Base-by-base conservation (phyloP, 179 eudicot genomes). In the Pouteria campechiana region DNA sequence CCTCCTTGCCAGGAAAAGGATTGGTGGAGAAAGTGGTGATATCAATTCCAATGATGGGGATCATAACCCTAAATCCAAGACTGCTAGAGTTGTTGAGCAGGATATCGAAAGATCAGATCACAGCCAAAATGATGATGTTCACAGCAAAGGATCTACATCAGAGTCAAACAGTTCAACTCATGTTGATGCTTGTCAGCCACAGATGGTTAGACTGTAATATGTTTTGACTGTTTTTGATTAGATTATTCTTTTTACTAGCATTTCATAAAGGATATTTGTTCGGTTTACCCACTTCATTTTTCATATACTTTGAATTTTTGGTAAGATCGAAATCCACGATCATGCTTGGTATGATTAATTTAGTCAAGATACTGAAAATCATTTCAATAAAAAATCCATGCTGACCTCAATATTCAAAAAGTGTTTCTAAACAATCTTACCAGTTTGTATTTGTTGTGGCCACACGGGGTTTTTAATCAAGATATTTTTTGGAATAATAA, bases 151-250 rank as follows among this genome's bases (percentile, higher is more conserved):
- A 3, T 6, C 7, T 2, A 9, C 19, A 27, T 4, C 45, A 31
- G 70, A 58, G 52, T 33, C 69, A 18, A 74, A 60, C 47, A 50
- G 49, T 60, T 33, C 63, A 21, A 61, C 50, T 37, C 54, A 36
- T 7, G 34, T 63, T 34, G 54, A 50, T 40, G 48, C 59, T 25
- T 55, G 66, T 44, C 69, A 37, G 32, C 43, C 54, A 21, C 59
- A 39, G 30, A 76, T 82, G 94, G 94, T 86, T 46, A 48, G 42
- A 17, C 46, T 16, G 25, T 63, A 7, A 15, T 5, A 29, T 20
- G 5, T 29, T 14, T 6, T 28, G 35, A 12, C 21, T 24, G 23
- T 18, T 9, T 17, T 48, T 21, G 40, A n/a, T 20, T 14, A 12
- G 32, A 6, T 29, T 4, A 16, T 18, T 21, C 33, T 9, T 25